Evolutionary conservation across 106 monocot species (phyloP), one percentile per base, ranked within the genome.

Genomic region (Allium fistulosum): DNA sequence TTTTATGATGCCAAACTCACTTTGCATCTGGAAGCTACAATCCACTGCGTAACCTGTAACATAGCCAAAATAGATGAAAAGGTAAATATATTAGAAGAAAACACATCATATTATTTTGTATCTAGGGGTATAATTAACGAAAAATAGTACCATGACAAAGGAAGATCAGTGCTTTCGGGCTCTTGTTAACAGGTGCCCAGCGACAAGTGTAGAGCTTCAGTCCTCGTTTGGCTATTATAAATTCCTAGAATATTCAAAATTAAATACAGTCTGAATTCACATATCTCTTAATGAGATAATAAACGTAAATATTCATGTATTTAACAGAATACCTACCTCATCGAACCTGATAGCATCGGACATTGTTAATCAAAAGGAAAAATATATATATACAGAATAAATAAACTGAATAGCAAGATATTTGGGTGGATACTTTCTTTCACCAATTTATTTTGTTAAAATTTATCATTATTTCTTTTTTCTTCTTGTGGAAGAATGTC

Each of bases 21-120:
- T 84, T 91, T 57, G 79, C 90, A 91, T 86, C 17, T 76, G 66
- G 10, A 87, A 77, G 84, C 90, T 91, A 73, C 86, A 91, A 55
- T 87, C 90, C 78, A 87, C 60, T 12, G 68, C 86, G 68, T 91
- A 91, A 16, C 86, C 90, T 91, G 48, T 14, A 11, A 46, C 46
- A 22, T 17, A 67, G 26, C 17, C 8, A 49, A 51, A 14, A 61
- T 5, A 37, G 37, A 37, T 37, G 37, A 37, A 37, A 37, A 37
- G 22, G 5, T 37, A 37, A 0, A 37, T 2, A 37, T 37, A 37
- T 58, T 53, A 70, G 18, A 56, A 48, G 12, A 8, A 46, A 16
- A 8, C 12, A 7, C 13, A 46, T 47, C 7, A 7, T 46, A 17
- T 47, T 14, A 53, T 53, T 53, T 11, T 13, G 11, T 63, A 37